A percentile compares a stretch with the other conserved stretches of the same genome.
These are phyloP conservation scores for Rhizopogon roseolus DNA, from an alignment of 768 basidiomycete species.

Conservation along the genomic window DNA sequence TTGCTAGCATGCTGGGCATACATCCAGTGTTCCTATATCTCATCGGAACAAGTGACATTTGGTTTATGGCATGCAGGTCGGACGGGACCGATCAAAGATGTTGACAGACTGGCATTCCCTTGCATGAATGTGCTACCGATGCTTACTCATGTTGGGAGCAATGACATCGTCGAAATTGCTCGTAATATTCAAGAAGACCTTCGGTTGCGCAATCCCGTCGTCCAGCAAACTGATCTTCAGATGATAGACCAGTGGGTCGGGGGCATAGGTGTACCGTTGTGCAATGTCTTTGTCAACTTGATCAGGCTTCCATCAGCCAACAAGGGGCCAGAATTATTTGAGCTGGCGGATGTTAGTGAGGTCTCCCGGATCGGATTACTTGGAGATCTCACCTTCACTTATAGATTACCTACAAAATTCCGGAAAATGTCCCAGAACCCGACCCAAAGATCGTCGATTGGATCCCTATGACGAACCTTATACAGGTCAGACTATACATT, in stretches of 20 bases:
- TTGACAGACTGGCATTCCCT: constrained; percentile 37
- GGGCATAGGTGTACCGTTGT: constrained; percentile 25
- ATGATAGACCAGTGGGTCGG: constrained; percentile 32
- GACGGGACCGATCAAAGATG: constrained; percentile 27
- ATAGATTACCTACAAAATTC: constrained; percentile 34
- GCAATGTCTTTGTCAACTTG: constrained; percentile 42
- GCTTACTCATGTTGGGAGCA: constrained; percentile 18
- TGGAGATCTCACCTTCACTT: not conserved
- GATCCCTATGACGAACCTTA: constrained; percentile 16
- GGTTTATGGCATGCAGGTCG: constrained; percentile 46
- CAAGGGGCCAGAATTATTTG: constrained; percentile 16
- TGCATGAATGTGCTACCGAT: constrained; percentile 42
- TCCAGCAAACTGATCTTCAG: constrained; percentile 36
- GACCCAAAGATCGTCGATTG: constrained; percentile 10
- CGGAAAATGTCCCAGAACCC: constrained; percentile 8
- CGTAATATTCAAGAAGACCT: constrained; percentile 31
- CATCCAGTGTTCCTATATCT: constrained; percentile 29
- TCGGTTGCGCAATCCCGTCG: constrained; percentile 29
- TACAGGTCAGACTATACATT: constrained; percentile 16
- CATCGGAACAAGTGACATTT: constrained; percentile 28
- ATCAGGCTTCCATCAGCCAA: constrained; percentile 28
- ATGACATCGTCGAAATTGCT: constrained; percentile 23
- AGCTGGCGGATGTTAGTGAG: constrained; percentile 30
- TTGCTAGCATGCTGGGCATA: constrained; percentile 41
- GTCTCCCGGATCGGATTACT: not conserved